Evolutionary conservation across 768 basidiomycete genomes (phyloP).

Genomic region (Collybiopsis luxurians): DNA sequence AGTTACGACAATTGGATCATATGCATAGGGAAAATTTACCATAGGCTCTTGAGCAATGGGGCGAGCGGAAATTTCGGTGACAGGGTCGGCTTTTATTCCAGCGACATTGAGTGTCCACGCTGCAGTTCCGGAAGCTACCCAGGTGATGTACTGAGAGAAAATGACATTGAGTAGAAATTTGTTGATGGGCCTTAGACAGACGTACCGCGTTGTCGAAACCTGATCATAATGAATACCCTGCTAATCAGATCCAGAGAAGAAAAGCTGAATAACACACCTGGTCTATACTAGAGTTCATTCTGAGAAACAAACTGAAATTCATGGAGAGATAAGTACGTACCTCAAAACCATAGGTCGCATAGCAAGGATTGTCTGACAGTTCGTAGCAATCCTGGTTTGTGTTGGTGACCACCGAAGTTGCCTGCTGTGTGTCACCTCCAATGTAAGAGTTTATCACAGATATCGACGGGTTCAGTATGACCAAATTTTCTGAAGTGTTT

Average conservation of each 20-base stretch:
- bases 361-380: slow-evolving; percentile 51
- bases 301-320: no score
- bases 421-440: slow-evolving; percentile 74
- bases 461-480: slow-evolving; percentile 53
- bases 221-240: background rate
- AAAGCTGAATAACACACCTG: slow-evolving; percentile 42
- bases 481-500: slow-evolving; percentile 57
- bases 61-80: slow-evolving; percentile 44
- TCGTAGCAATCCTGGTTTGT: slow-evolving; percentile 76
- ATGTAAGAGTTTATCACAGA: slow-evolving; percentile 60
- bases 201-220: slow-evolving; percentile 37
- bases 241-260: slow-evolving; percentile 31
- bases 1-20: background rate
- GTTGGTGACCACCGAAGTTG: slow-evolving; percentile 67
- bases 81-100: slow-evolving; percentile 50
- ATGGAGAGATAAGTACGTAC: no score
- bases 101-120: slow-evolving; percentile 60
- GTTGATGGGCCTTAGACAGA: background rate
- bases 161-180: slow-evolving; percentile 12
- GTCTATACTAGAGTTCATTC: slow-evolving; percentile 45
- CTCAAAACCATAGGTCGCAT: slow-evolving; percentile 76
- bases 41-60: slow-evolving; percentile 69
- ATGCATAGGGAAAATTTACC: slow-evolving; percentile 30
- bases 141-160: slow-evolving; percentile 53
- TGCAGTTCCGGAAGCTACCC: slow-evolving; percentile 53